Evolutionary conservation across 768 basidiomycete genomes (phyloP).

Genomic region (Boletus insuetus): DNA sequence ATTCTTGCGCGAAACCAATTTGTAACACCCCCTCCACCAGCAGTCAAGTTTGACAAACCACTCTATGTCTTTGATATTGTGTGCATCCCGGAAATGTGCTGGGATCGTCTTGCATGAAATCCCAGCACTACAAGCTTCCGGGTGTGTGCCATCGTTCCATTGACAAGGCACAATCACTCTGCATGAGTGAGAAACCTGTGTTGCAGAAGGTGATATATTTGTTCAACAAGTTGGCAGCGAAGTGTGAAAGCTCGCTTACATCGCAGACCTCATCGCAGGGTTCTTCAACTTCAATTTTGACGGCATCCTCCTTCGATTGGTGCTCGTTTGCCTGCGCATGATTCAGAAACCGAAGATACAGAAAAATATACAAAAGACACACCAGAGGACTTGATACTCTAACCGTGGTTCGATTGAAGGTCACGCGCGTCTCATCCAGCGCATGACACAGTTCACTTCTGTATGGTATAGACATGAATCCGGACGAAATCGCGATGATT

Average conservation of each 20-base stretch:
- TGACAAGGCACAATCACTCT: neutral
- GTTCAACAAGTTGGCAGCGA: neutral
- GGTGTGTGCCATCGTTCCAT: neutral
- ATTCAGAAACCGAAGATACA: neutral
- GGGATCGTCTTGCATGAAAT: neutral
- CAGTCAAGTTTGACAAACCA: fast-evolving
- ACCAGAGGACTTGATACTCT: neutral
- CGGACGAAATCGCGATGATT: neutral
- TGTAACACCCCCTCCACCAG: neutral
- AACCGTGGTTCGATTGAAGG: no score
- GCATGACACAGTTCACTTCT: neutral
- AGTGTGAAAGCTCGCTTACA: neutral
- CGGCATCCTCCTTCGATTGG: neutral
- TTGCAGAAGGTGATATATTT: no score
- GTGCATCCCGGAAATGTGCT: neutral
- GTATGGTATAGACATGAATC: neutral
- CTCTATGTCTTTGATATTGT: neutral
- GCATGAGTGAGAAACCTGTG: neutral
- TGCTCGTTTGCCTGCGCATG: neutral
- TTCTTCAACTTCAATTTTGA: neutral
- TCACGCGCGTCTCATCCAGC: neutral
- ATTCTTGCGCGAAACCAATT: neutral
- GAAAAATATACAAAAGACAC: neutral
- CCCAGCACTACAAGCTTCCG: neutral
- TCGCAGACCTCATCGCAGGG: neutral